phyloP scores from a whole-genome alignment of 2,329 filamentous ascomycete species.

The Aurifilum marmelostoma region DNA sequence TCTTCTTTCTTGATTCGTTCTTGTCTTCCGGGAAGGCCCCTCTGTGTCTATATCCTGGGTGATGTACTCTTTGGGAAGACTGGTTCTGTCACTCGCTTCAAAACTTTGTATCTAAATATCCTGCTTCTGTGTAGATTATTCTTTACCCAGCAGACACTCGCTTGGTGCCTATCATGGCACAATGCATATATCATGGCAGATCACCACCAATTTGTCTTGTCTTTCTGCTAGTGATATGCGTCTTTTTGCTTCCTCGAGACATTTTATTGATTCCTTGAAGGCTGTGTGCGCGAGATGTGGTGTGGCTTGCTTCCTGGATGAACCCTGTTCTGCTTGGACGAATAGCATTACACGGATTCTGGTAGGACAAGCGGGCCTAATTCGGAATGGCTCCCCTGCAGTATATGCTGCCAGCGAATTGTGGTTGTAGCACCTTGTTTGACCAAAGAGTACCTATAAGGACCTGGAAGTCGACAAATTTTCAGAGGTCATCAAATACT shows the following conservation, averaged over 20 bases:
- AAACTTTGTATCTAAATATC: neutral
- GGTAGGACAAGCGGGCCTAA: neutral
- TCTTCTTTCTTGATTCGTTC: neutral
- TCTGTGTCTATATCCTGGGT: neutral
- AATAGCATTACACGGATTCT: slow-evolving; percentile 9
- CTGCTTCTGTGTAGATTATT: slow-evolving; percentile 8
- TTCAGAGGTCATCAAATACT: too few relatives aligned
- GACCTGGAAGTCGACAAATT: too few relatives aligned
- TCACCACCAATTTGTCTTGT: too few relatives aligned
- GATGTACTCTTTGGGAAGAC: neutral
- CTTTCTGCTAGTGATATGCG: neutral
- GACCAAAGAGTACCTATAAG: too few relatives aligned
- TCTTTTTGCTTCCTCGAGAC: neutral
- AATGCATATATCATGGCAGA: neutral
- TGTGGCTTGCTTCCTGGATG: neutral
- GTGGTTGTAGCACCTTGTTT: neutral
- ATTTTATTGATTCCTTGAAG: too few relatives aligned
- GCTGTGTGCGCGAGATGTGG: neutral
- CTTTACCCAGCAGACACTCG: slow-evolving; percentile 4
- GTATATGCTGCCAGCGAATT: neutral
- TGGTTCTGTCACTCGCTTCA: slow-evolving; percentile 2
- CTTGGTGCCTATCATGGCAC: neutral
- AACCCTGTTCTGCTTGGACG: neutral
- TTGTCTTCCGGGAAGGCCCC: neutral
- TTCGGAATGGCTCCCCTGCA: neutral